Conservation (phyloP, 225 moss, liverwort and hornwort species). For the Climacium dendroides region DNA sequence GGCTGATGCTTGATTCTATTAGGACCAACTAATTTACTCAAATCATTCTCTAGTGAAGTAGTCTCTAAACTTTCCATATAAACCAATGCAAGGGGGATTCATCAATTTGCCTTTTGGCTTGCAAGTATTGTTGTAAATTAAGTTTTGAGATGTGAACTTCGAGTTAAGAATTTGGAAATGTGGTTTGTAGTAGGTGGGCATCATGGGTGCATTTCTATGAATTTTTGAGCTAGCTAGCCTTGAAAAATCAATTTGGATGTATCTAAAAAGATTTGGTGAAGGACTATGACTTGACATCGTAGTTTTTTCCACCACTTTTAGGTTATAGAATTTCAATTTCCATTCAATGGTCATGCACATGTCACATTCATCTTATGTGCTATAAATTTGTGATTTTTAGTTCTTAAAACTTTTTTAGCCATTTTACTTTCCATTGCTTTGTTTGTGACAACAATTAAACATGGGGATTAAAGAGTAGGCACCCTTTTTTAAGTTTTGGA, state of each 20-base stretch:
- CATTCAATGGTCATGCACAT: neutral
- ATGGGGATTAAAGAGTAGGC: neutral
- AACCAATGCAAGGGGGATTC: neutral
- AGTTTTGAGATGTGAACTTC: neutral
- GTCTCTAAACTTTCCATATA: no score
- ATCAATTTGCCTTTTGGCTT: neutral
- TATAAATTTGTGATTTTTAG: neutral
- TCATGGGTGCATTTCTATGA: neutral
- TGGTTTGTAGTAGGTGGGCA: neutral
- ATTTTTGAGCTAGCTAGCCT: neutral
- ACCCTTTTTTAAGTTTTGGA: rapidly evolving
- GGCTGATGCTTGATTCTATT: neutral
- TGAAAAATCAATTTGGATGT: neutral
- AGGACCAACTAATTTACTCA: neutral
- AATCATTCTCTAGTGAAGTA: no score
- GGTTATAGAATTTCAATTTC: neutral
- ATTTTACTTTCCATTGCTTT: neutral
- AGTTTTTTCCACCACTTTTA: neutral
- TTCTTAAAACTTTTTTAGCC: neutral
- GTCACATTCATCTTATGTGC: neutral
- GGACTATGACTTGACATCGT: rapidly evolving
- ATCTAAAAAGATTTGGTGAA: rapidly evolving
- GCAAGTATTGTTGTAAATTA: neutral
- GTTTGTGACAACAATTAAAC: neutral
- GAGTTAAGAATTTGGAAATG: neutral